phyloP scores from a whole-genome alignment of 2,329 filamentous ascomycete species.

The Chaetomium sp. region DNA sequence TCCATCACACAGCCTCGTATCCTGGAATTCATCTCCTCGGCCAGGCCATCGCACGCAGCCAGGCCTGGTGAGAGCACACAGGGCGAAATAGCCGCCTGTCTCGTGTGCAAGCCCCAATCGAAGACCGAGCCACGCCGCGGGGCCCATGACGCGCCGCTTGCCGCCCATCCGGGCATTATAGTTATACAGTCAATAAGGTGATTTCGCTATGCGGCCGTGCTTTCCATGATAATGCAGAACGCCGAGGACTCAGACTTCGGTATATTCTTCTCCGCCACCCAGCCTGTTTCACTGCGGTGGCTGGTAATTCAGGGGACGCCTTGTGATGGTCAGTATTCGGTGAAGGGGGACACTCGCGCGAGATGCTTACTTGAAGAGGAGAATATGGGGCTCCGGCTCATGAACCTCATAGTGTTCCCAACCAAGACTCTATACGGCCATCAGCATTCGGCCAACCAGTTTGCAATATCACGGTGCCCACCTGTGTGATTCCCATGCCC shows the following conservation, averaged over 20 bases:
- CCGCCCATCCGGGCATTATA: conserved; percentile 17
- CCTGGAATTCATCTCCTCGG: background rate
- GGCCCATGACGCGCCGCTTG: background rate
- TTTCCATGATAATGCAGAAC: conserved; percentile 35
- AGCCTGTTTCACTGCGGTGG: conserved; percentile 52
- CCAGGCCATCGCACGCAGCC: background rate
- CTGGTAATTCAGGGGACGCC: conserved; percentile 83
- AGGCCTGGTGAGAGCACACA: background rate
- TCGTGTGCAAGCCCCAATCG: conserved; percentile 1
- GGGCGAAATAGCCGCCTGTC: background rate
- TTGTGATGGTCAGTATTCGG: conserved; percentile 41
- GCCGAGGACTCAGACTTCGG: conserved; percentile 31
- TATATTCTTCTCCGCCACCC: conserved; percentile 11
- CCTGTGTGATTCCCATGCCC: conserved; percentile 94
- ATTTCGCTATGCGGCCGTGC: conserved; percentile 38
- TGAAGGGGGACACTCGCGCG: background rate
- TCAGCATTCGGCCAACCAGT: conserved; percentile 9
- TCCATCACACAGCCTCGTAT: background rate
- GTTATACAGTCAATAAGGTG: conserved; percentile 21
- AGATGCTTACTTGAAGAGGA: conserved; percentile 88
- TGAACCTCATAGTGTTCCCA: conserved; percentile 99
- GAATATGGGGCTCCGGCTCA: conserved; percentile 96
- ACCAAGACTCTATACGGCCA: conserved; percentile 73
- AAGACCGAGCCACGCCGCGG: conserved; percentile 9
- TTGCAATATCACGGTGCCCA: conserved; percentile 45